phyloP scores from a whole-genome alignment of 257 asterid species.

The Nicotiana noctiflora region DNA sequence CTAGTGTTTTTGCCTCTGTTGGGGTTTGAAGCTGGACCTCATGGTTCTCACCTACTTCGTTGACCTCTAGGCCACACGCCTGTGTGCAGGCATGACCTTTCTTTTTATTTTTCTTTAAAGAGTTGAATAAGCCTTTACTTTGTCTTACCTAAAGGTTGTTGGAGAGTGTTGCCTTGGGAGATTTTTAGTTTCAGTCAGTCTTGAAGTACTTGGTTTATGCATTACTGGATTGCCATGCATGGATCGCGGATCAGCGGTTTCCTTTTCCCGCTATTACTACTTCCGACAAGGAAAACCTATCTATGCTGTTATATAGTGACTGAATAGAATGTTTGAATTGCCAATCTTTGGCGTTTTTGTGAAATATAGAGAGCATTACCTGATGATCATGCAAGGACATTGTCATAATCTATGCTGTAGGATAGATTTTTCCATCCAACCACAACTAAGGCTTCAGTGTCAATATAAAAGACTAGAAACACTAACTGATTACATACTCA shows the following conservation, averaged over 20 bases:
- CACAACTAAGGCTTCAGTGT: slow-evolving; percentile 14
- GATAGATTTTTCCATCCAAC: slow-evolving; percentile 10
- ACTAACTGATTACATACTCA: slow-evolving; percentile 47
- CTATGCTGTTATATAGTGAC: not conserved
- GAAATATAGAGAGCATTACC: not conserved
- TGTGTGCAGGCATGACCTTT: not conserved
- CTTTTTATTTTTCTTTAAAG: not conserved
- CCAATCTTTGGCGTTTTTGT: not conserved
- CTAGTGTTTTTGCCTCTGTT: too few species aligned
- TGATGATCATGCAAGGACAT: not conserved
- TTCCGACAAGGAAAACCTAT: not conserved
- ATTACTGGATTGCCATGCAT: not conserved
- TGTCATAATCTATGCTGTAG: not conserved
- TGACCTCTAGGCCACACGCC: too few species aligned
- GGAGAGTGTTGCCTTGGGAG: not conserved
- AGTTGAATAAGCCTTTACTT: not conserved
- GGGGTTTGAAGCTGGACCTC: too few species aligned
- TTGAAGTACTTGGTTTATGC: not conserved
- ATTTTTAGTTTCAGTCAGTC: not conserved
- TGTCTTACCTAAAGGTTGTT: not conserved
- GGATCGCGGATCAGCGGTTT: not conserved
- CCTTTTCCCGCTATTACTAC: not conserved
- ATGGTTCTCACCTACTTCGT: too few species aligned
- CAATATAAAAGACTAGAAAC: slow-evolving; percentile 8
- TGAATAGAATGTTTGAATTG: not conserved